These are phyloP conservation scores for Pisolithus orientalis DNA, from an alignment of 768 basidiomycete genomes.

Conservation along the genomic window DNA sequence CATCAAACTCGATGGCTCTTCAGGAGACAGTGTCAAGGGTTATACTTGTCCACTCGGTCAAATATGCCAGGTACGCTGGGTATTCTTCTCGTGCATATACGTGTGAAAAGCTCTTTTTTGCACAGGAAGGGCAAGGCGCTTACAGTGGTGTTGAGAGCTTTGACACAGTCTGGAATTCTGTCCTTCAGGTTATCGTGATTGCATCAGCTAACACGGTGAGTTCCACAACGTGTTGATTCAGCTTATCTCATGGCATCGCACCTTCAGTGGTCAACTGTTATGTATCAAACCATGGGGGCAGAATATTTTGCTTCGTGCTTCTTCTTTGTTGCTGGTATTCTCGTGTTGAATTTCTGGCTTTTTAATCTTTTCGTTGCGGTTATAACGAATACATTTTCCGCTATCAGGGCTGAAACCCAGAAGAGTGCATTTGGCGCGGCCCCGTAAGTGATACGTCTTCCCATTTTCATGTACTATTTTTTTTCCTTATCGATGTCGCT, in stretches of 20 bases:
- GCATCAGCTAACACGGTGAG: slow-evolving; percentile 73
- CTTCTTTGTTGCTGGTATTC: slow-evolving; percentile 79
- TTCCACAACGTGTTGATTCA: slow-evolving; percentile 1
- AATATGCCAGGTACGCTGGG: slow-evolving; percentile 57
- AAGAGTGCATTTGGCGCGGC: slow-evolving; percentile 89
- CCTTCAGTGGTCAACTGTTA: slow-evolving; percentile 65
- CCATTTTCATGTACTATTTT: background rate
- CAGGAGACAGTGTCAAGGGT: slow-evolving; percentile 54
- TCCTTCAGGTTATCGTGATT: slow-evolving; percentile 79
- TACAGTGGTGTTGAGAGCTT: slow-evolving; percentile 65
- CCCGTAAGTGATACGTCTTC: slow-evolving; percentile 13
- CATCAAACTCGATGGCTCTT: slow-evolving; percentile 32
- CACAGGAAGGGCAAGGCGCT: slow-evolving; percentile 64
- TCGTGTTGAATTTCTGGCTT: slow-evolving; percentile 91
- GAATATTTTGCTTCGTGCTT: slow-evolving; percentile 86
- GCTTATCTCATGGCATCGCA: background rate
- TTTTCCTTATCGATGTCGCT: background rate
- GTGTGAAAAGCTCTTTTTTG: background rate
- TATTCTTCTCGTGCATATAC: background rate
- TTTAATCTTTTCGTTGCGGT: slow-evolving; percentile 93
- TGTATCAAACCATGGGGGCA: slow-evolving; percentile 86
- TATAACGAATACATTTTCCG: slow-evolving; percentile 89
- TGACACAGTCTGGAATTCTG: slow-evolving; percentile 79
- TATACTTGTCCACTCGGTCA: slow-evolving; percentile 88
- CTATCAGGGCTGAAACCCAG: slow-evolving; percentile 79